Evolutionary conservation across 345 rosid species (phyloP), one percentile per base, ranked within the genome.

Genomic region (Noccaea caerulescens): DNA sequence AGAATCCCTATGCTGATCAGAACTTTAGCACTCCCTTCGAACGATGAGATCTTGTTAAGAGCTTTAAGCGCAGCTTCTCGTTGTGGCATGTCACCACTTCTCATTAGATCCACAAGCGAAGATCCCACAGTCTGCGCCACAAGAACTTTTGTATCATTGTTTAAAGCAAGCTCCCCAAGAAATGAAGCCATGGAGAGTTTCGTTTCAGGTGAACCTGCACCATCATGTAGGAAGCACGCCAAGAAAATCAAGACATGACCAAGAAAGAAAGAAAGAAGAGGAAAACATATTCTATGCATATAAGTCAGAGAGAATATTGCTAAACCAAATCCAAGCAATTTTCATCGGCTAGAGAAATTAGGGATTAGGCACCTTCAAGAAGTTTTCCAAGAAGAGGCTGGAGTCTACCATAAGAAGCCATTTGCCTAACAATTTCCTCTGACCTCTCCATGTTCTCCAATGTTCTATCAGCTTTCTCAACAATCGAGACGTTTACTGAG

Each of bases 11-110:
- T 83, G 64, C 87, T 89, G 64, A 94, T 86, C 77, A 94, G 77
- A 63, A 91, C 86, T 81, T 79, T 83, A 70, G 97, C 89, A 68
- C 97, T 94, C 68, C 84, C 83, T 72, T 89, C 95, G 34, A 72
- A 88, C 37, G 89, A 87, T 18, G 99, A 89, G 50, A 94, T 85
- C 55, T 89, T 92, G 83, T 91, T 91, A 30, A 94, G 80, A 80
- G 97, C 97, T 83, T 75, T 89, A 64, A 94, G 69, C 58, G 96
- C 85, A 73, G 90, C 95, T 86, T 94, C 97, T 75, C 96, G 85
- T 58, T 89, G 82, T 52, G 68, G 86, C 79, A 83, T 68, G 56
- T 76, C 81, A 27, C 87, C 83, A n/a, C 90, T 89, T 80, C 80
- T 89, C 97, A 94, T 88, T 33, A 94, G 79, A 59, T 77, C 78